Percentiles rank a stretch among this genome's conserved stretches.
Evolutionary conservation across 2,329 filamentous ascomycete genomes (phyloP).

Genomic region (Colletotrichum graminicola): DNA sequence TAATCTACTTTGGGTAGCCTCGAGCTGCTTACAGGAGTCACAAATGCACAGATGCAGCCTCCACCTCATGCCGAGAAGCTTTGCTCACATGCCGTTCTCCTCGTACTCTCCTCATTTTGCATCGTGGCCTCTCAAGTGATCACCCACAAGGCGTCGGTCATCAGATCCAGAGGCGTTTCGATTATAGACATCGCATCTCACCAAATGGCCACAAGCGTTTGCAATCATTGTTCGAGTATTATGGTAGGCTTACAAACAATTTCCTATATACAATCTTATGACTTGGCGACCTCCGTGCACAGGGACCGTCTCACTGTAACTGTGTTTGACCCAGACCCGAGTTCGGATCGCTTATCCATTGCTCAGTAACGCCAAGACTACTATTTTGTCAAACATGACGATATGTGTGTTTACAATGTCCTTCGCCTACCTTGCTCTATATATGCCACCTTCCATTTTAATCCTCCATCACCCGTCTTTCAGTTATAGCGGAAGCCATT

Average conservation of each 20-base stretch:
- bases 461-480: conserved; percentile 1
- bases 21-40: not conserved
- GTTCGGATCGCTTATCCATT: not conserved
- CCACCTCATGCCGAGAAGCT: not conserved
- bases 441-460: not conserved
- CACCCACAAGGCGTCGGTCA: not conserved
- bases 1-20: not conserved
- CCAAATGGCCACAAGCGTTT: not conserved
- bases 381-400: not conserved
- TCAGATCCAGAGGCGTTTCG: not conserved
- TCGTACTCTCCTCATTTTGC: not conserved
- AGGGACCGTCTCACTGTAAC: not conserved
- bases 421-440: not conserved
- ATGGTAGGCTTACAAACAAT: not conserved
- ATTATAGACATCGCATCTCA: not conserved
- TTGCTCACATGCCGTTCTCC: not conserved
- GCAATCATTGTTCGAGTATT: not conserved
- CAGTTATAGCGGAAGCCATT: not conserved
- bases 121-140: not conserved
- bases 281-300: conserved; percentile 28
- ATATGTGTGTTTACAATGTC: conserved; percentile 5
- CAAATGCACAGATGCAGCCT: not conserved
- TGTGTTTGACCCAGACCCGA: not conserved
- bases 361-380: not conserved
- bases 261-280: conserved; percentile 19